Conservation (phyloP, 768 basidiomycete genomes). For the Phallus indusiatus region DNA sequence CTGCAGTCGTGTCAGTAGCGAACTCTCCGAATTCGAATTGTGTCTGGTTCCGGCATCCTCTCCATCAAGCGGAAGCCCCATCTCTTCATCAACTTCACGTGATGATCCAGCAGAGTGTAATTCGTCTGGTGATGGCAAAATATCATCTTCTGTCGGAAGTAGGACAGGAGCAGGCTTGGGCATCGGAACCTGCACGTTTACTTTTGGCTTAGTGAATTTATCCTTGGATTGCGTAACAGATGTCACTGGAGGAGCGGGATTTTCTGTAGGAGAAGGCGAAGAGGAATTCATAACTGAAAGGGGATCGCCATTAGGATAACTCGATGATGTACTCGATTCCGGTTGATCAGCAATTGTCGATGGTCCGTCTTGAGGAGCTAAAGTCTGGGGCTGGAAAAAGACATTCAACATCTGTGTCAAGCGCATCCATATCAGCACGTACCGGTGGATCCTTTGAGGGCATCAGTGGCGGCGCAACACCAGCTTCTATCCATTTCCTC, state of each 20-base stretch:
- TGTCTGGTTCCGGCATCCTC: neutral
- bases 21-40: neutral
- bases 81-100: neutral
- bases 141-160: constrained; percentile 56
- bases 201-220: constrained; percentile 49
- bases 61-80: neutral
- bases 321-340: constrained; percentile 7
- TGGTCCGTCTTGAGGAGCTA: neutral
- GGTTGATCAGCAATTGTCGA: neutral
- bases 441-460: constrained; percentile 14
- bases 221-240: neutral
- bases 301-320: neutral
- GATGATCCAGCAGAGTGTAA: neutral
- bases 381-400: neutral
- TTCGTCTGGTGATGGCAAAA: constrained; percentile 28
- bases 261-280: neutral
- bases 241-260: neutral
- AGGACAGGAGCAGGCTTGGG: constrained; percentile 49
- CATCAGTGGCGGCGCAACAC: constrained; percentile 49
- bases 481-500: constrained; percentile 76
- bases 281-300: neutral
- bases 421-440: neutral
- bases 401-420: neutral
- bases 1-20: neutral
- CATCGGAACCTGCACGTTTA: constrained; percentile 47